Evolutionary conservation across 106 monocot genomes (phyloP).

Genomic region (Acanthochlamys bracteata): DNA sequence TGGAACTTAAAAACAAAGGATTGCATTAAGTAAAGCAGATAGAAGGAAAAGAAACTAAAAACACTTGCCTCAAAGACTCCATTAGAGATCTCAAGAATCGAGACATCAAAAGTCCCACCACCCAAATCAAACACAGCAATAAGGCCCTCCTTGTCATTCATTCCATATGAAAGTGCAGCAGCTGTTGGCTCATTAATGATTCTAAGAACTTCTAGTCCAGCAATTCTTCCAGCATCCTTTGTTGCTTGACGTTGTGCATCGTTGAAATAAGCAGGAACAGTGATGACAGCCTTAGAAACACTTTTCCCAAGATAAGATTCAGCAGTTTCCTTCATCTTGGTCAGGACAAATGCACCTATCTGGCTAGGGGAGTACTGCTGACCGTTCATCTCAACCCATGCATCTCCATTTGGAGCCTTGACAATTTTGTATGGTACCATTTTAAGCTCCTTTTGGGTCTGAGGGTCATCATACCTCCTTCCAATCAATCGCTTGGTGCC

Average conservation of each 20-base stretch:
- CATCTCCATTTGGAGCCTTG: constrained; percentile 52
- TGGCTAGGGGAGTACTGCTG: constrained; percentile 59
- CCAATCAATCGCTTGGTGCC: constrained; percentile 52
- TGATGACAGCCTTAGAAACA: constrained; percentile 47
- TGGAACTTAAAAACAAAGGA: background rate
- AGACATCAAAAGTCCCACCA: constrained; percentile 71
- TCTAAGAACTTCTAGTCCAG: constrained; percentile 50
- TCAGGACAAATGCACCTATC: constrained; percentile 55
- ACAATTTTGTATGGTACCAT: constrained; percentile 66
- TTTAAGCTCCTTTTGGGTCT: constrained; percentile 58
- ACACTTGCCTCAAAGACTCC: constrained; percentile 58
- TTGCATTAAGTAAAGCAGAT: no score
- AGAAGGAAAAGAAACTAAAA: no score
- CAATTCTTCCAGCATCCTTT: constrained; percentile 56
- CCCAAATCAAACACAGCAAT: constrained; percentile 72
- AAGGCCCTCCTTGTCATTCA: constrained; percentile 48
- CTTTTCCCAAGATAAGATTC: constrained; percentile 61
- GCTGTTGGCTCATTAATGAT: constrained; percentile 71
- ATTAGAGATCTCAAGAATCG: constrained; percentile 54
- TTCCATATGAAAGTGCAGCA: constrained; percentile 62
- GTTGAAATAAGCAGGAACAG: constrained; percentile 58
- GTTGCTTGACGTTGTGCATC: constrained; percentile 53
- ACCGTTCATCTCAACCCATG: constrained; percentile 55
- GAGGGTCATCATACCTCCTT: constrained; percentile 39
- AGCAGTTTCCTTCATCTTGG: constrained; percentile 54